Evolutionary conservation across 805 yeast genomes (phyloP).

Genomic region (Lachancea mirantina): DNA sequence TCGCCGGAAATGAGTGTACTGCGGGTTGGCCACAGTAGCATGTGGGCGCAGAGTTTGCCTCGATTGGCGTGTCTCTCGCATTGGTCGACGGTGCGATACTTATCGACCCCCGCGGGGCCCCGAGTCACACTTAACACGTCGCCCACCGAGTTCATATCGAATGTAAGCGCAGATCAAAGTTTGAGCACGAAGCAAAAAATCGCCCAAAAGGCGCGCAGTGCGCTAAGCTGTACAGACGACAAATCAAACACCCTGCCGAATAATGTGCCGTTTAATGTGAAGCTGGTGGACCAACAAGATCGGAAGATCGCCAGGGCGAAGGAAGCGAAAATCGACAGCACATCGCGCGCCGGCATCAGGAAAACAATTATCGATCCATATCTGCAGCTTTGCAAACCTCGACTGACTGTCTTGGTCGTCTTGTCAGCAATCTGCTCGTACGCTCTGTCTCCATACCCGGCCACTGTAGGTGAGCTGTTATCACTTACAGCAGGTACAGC

Average conservation of each 20-base stretch:
- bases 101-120: conserved; percentile 1
- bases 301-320: conserved; percentile 12
- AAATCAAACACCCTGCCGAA: neutral
- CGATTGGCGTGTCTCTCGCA: too few species aligned
- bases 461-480: conserved; percentile 61
- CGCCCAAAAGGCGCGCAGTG: conserved; percentile 23
- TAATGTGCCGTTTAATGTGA: conserved; percentile 49
- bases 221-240: conserved; percentile 33
- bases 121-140: conserved; percentile 24
- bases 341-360: conserved; percentile 17
- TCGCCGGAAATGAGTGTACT: too few species aligned
- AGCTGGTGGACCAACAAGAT: conserved; percentile 29
- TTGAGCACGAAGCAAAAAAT: conserved; percentile 9
- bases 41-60: too few species aligned
- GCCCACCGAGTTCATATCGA: conserved; percentile 35
- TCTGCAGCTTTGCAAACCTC: conserved; percentile 81
- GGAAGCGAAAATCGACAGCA: conserved; percentile 13
- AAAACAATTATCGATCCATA: conserved; percentile 51
- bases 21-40: too few species aligned
- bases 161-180: conserved; percentile 15
- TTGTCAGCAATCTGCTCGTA: conserved; percentile 89
- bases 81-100: neutral
- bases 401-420: conserved; percentile 79
- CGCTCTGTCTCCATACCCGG: conserved; percentile 81
- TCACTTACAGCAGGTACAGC: conserved; percentile 80